Evolutionary conservation across 345 rosid genomes (phyloP), one percentile per base, ranked within the genome.

Genomic region (Syzygium grande): DNA sequence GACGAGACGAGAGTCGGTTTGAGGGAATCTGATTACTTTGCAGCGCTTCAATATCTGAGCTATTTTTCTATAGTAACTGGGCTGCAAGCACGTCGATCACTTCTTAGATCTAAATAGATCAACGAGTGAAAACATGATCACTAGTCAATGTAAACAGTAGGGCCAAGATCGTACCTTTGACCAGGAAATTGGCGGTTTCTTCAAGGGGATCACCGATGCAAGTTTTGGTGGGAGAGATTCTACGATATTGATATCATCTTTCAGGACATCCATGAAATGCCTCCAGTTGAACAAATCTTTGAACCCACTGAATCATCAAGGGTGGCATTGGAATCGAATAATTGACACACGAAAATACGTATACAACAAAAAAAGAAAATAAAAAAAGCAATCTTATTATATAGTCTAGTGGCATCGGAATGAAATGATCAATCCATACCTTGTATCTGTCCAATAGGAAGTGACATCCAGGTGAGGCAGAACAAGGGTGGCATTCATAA

Each of bases 401-500:
- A 68, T 30, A 21, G 27, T 73, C 83, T 38, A 22, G 41, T 58
- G 51, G 16, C 11, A 85, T 61, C 17, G n/a, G 11, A 29, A 87
- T 30, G 19, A 52, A 14, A 12, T 4, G 27, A 51, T 56, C 25
- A 25, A 16, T 27, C 55, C 52, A 25, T 58, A 96, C 98, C 98
- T 95, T 19, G 95, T 90, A 89, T 96, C 97, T 41, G 92, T 95
- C 99, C 98, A 96, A 87, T 91, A 96, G 78, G 99, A 96, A 68
- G 86, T 73, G 79, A 94, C 93, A 86, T 96, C 99, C n/a, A 96
- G 90, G 58, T 91, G 91, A 21, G 98, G 98, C 63, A 95, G 92
- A 86, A 95, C 96, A 63, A 96, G 90, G 63, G 92, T 91, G 34
- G 96, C 97, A 65, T 96, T 95, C 96, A 95, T 94, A 56, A 96